phyloP scores from a whole-genome alignment of 768 basidiomycete species.

The Boletellus ananas region DNA sequence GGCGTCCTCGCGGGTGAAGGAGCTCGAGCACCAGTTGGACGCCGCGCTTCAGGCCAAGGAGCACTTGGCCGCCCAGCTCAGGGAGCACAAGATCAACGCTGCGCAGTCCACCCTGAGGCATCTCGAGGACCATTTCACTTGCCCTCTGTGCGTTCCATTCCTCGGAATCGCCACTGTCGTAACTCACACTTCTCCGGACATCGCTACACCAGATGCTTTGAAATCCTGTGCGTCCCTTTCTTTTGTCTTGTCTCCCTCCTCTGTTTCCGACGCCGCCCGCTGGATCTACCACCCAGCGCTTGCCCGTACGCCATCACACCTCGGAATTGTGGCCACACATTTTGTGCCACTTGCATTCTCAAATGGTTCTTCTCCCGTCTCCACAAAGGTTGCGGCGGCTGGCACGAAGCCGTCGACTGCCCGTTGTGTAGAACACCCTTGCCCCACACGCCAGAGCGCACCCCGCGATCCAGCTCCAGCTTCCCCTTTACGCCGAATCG shows the following conservation, averaged over 20 bases:
- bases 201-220: slow-evolving; percentile 49
- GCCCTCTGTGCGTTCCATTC: slow-evolving; percentile 48
- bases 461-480: slow-evolving; percentile 46
- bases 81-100: slow-evolving; percentile 34
- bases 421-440: slow-evolving; percentile 60
- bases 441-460: slow-evolving; percentile 47
- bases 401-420: slow-evolving; percentile 67
- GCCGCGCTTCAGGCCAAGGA: slow-evolving; percentile 39
- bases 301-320: slow-evolving; percentile 56
- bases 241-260: background rate
- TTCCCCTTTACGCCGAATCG: slow-evolving; percentile 67
- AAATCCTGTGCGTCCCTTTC: slow-evolving; percentile 44
- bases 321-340: slow-evolving; percentile 61
- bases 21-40: slow-evolving; percentile 41
- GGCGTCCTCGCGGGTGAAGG: slow-evolving; percentile 35
- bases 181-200: slow-evolving; percentile 10
- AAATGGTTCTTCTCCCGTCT: slow-evolving; percentile 68
- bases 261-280: slow-evolving; percentile 1
- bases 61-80: slow-evolving; percentile 39
- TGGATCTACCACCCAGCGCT: slow-evolving; percentile 30
- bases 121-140: slow-evolving; percentile 63
- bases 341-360: slow-evolving; percentile 62
- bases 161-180: slow-evolving; percentile 4
- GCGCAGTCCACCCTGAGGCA: slow-evolving; percentile 42
- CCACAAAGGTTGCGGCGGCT: slow-evolving; percentile 57